Conservation (phyloP, 2,329 filamentous ascomycete species). For the Raffaelea arxii region DNA sequence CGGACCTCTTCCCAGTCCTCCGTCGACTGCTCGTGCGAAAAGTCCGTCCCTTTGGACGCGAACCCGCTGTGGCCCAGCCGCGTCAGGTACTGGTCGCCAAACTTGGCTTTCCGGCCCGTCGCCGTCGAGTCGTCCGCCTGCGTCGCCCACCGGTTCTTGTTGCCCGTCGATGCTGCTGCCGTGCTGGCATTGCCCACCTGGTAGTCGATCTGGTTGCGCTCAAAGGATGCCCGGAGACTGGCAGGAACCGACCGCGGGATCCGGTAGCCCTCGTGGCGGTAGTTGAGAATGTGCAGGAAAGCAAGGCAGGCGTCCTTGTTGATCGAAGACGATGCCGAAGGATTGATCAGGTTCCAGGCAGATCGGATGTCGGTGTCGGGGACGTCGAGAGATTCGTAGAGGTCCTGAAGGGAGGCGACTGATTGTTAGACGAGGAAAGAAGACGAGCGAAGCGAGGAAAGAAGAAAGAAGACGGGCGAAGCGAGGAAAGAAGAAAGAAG, state of each 20-base stretch:
- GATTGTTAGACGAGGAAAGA: conserved; percentile 2
- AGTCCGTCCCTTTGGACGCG: conserved; percentile 80
- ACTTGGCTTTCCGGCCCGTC: conserved; percentile 90
- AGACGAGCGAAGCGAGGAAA: background rate
- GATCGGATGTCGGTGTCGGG: conserved; percentile 74
- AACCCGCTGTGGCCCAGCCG: conserved; percentile 78
- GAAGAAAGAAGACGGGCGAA: background rate
- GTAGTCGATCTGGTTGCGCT: conserved; percentile 95
- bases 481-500: background rate
- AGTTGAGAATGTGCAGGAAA: conserved; percentile 94
- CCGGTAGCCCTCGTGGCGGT: conserved; percentile 88
- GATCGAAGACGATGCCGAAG: conserved; percentile 69
- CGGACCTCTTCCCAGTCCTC: conserved; percentile 98
- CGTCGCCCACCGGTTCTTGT: conserved; percentile 75
- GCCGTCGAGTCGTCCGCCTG: conserved; percentile 69
- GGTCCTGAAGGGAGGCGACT: conserved; percentile 70
- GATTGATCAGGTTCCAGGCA: conserved; percentile 97
- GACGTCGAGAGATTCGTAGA: conserved; percentile 73
- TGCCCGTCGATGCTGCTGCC: conserved; percentile 42
- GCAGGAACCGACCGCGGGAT: conserved; percentile 88
- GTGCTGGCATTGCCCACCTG: conserved; percentile 68
- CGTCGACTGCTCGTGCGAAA: conserved; percentile 63
- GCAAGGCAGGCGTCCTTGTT: conserved; percentile 92
- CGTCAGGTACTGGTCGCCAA: conserved; percentile 92
- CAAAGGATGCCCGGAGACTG: conserved; percentile 82